Percentiles rank a stretch among this genome's conserved stretches.
Evolutionary conservation across 2,329 filamentous ascomycete species (phyloP).

Genomic region (Zalaria obscura): DNA sequence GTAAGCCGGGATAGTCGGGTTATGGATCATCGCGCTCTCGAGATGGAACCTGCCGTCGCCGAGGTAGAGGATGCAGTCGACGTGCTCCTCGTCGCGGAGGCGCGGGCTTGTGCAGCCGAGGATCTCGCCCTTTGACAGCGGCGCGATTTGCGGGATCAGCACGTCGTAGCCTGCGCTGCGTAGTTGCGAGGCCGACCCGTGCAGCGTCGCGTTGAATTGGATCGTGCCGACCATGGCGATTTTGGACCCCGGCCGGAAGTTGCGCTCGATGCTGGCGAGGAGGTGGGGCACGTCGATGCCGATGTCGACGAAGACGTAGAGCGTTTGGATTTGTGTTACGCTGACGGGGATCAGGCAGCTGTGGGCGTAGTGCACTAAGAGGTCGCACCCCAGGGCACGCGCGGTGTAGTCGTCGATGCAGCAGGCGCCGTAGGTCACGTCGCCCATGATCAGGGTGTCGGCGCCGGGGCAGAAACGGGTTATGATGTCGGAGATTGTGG

Average conservation of each 20-base stretch:
- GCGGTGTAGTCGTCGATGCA: conserved; percentile 99
- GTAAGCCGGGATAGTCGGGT: conserved; percentile 79
- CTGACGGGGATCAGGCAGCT: conserved; percentile 93
- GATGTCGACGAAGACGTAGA: conserved; percentile 98
- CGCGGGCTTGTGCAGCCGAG: conserved; percentile 93
- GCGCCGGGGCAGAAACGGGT: conserved; percentile 85
- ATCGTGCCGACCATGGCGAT: conserved; percentile 93
- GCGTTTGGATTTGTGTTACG: conserved; percentile 88
- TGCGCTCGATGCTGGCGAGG: conserved; percentile 72
- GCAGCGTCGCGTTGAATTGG: conserved; percentile 95
- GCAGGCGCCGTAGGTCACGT: conserved; percentile 96
- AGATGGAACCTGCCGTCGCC: conserved; percentile 92
- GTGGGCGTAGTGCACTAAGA: conserved; percentile 93
- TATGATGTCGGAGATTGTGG: conserved; percentile 92
- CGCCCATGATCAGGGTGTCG: conserved; percentile 95
- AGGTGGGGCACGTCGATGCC: conserved; percentile 86
- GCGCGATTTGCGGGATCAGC: conserved; percentile 81
- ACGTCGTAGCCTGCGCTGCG: conserved; percentile 76
- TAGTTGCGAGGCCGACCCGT: conserved; percentile 64
- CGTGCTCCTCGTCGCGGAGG: too few relatives aligned
- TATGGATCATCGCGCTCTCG: conserved; percentile 98
- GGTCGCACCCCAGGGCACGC: conserved; percentile 79
- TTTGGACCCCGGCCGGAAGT: conserved; percentile 72
- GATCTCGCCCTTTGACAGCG: conserved; percentile 88
- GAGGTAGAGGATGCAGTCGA: conserved; percentile 75